Evolutionary conservation across 331 rosid genomes (phyloP).

Genomic region (Quercus tomentella): DNA sequence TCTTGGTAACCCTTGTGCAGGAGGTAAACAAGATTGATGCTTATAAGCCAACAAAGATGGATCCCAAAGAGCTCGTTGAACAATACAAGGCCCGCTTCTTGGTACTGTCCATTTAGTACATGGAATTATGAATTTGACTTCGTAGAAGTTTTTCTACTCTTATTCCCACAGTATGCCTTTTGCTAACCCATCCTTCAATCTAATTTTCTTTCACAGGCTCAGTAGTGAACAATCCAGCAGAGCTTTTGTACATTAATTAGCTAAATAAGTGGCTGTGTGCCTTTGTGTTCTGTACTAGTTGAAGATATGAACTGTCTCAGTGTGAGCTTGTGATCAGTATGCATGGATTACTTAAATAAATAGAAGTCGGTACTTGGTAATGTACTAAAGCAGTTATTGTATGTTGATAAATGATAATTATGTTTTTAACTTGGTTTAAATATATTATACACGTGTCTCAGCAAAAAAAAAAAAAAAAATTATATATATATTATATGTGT

Average conservation of each 20-base stretch:
- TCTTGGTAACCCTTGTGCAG: conserved; percentile 26
- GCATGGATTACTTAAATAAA: neutral
- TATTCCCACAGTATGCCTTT: neutral
- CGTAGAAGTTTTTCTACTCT: neutral
- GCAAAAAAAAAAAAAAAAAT: too few relatives aligned
- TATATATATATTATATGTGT: too few relatives aligned
- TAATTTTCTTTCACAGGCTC: conserved; percentile 4
- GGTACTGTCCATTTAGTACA: conserved; percentile 27
- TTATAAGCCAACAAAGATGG: conserved; percentile 44
- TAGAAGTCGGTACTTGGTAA: too few relatives aligned
- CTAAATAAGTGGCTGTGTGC: neutral
- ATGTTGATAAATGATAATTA: too few relatives aligned
- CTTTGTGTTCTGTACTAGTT: neutral
- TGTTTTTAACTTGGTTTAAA: too few relatives aligned
- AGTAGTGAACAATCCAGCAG: conserved; percentile 2
- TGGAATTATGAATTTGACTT: conserved; percentile 2
- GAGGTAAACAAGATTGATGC: conserved; percentile 53
- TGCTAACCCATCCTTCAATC: neutral
- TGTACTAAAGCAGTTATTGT: too few relatives aligned
- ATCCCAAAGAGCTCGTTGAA: conserved; percentile 35
- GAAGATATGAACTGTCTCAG: neutral
- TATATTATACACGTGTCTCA: too few relatives aligned
- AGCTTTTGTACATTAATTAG: neutral
- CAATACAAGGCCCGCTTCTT: conserved; percentile 27
- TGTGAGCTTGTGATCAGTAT: neutral